phyloP scores from a whole-genome alignment of 2,329 filamentous ascomycete genomes.

The Metarhizium sp. region DNA sequence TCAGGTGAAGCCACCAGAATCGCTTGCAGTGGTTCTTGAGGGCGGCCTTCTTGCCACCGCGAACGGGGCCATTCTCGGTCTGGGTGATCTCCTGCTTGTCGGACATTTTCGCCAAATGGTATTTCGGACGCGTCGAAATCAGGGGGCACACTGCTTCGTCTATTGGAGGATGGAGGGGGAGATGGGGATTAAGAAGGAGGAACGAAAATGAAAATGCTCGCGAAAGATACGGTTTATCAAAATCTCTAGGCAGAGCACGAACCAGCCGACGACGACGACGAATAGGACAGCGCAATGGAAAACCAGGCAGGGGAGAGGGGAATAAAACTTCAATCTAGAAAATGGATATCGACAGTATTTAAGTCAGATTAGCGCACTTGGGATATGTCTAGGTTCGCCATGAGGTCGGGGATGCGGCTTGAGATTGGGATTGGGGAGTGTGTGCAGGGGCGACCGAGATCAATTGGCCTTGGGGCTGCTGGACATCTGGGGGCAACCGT shows the following conservation, averaged over 20 bases:
- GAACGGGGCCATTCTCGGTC: conserved; percentile 21
- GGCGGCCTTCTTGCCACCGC: conserved; percentile 25
- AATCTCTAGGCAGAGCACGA: not conserved
- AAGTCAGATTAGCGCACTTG: not conserved
- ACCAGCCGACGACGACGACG: conserved; percentile 1
- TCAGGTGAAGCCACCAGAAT: conserved; percentile 54
- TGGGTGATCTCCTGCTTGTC: conserved; percentile 27
- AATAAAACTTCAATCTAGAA: not conserved
- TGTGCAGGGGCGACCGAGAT: not conserved
- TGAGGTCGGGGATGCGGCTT: not conserved
- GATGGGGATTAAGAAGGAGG: not conserved
- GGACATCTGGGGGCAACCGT: no score
- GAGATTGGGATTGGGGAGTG: not conserved
- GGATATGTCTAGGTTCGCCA: not conserved
- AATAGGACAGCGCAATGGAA: not conserved
- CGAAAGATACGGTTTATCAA: not conserved
- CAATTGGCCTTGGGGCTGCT: no score
- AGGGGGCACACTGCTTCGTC: not conserved
- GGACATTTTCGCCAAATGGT: conserved; percentile 22
- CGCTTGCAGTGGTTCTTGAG: conserved; percentile 39
- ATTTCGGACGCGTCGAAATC: not conserved
- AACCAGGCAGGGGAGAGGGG: not conserved
- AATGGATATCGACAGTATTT: conserved; percentile 7
- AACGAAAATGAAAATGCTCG: not conserved
- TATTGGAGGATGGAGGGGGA: not conserved